These are phyloP conservation scores for Apophysomyces variabilis DNA, from an alignment of 371 early-diverging fungal species.

Conservation along the genomic window DNA sequence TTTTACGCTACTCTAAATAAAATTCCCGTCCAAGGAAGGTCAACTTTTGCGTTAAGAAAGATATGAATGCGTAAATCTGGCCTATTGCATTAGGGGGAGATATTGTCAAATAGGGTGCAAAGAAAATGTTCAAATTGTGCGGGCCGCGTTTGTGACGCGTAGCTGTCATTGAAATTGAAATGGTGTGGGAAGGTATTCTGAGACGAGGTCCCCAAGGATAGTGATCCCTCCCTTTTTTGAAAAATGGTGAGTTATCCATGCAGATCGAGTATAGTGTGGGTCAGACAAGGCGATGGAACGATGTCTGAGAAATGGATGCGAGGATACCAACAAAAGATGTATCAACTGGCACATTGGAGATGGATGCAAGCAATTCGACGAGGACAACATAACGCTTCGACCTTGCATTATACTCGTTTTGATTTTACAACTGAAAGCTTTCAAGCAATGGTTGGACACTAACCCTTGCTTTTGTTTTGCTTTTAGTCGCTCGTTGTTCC, in stretches of 20 bases:
- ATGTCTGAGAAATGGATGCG: background rate
- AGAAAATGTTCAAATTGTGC: background rate
- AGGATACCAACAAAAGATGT: background rate
- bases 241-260: conserved; percentile 9
- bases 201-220: background rate
- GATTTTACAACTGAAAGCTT: background rate
- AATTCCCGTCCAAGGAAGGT: too few relatives aligned
- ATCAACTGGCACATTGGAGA: background rate
- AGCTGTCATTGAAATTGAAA: background rate
- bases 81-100: background rate
- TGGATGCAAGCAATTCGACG: background rate
- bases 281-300: background rate
- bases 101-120: background rate
- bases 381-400: background rate
- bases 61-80: background rate
- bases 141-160: conserved; percentile 1
- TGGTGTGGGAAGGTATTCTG: background rate
- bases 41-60: too few relatives aligned
- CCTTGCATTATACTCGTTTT: background rate
- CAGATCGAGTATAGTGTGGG: background rate
- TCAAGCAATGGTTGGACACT: too few relatives aligned
- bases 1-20: too few relatives aligned
- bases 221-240: conserved; percentile 11
- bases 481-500: conserved; percentile 85
- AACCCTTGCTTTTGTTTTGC: conserved; percentile 16